Evolutionary conservation across 2,329 filamentous ascomycete genomes (phyloP), one percentile per base, ranked within the genome.

Genomic region (Phyllachora maydis): DNA sequence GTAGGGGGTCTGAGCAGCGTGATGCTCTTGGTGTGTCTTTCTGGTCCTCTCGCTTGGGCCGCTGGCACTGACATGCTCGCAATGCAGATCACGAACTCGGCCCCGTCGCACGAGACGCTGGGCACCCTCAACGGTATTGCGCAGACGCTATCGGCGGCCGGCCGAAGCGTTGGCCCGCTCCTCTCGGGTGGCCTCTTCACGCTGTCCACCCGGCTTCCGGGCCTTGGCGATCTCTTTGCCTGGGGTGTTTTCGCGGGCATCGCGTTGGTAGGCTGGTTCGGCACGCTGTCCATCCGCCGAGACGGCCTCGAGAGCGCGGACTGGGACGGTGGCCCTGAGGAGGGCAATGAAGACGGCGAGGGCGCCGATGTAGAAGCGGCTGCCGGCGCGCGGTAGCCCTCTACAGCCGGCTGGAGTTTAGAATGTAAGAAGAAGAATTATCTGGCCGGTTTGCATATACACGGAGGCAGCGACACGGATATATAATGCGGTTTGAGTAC

Each of bases 61-160:
- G 18, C 6, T 11, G 12, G 6, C 12, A 11, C 19, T 20, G 12
- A 20, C 19, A 11, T 5, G 20, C 8, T 14, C n/a, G n/a, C n/a
- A n/a, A 11, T 7, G 9, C 31, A 85, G 77, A 83, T 98, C 34
- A 95, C 82, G 18, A 98, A 98, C 38, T 90, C 78, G 1, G 79
- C 82, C 0, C 78, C 82, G 0, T 81, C 83, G 6, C 66, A 85
- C 43, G 70, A 75, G 4, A 82, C 78, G 1, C 62, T 98, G 0
- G 88, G 88, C 3, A 82, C 79, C 0, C 59, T 98, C 14, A 93
- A 98, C 39, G 88, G 88, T 7, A 63, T 95, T 16, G 88, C 88
- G 0, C 88, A 98, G 46, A 92, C 82, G 0, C 65, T 98, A 1
- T 91, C 81, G 0, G 88, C 88, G 0, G 79, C 78, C 0, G 88